Evolutionary conservation across 371 early-diverging fungal genomes (phyloP).

Genomic region (Syncephalastrum racemosum): DNA sequence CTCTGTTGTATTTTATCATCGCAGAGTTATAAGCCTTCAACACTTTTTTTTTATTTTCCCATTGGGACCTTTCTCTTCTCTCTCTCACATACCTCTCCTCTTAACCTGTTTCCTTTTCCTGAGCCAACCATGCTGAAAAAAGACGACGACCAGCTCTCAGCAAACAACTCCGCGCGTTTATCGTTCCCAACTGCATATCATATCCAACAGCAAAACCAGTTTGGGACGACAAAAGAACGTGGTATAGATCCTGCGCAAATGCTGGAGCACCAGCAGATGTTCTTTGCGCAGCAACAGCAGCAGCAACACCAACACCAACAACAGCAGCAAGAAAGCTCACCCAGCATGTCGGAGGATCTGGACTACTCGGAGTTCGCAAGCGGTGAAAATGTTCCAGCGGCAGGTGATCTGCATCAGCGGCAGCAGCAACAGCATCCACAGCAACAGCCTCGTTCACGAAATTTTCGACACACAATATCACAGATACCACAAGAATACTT

Average conservation of each 20-base stretch:
- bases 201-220: slow-evolving; percentile 21
- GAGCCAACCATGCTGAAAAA: background rate
- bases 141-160: slow-evolving; percentile 2
- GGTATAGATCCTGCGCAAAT: slow-evolving; percentile 16
- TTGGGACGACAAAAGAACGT: slow-evolving; percentile 12
- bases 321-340: slow-evolving; percentile 16
- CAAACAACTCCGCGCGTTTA: slow-evolving; percentile 16
- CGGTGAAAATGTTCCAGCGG: slow-evolving; percentile 3
- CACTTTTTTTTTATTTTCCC: slow-evolving; percentile 2
- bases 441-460: no score
- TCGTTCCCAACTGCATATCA: slow-evolving; percentile 25
- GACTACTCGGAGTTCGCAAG: slow-evolving; percentile 15
- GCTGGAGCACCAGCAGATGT: slow-evolving; percentile 15
- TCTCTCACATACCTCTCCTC: background rate
- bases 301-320: background rate
- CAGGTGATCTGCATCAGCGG: slow-evolving; percentile 8
- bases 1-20: no score
- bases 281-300: slow-evolving; percentile 19
- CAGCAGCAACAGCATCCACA: background rate
- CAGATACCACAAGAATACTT: no score
- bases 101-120: background rate
- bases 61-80: background rate
- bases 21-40: slow-evolving; percentile 3
- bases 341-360: slow-evolving; percentile 18
- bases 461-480: no score